Percentiles rank a stretch among this genome's conserved stretches.
Conservation (phyloP, 2,329 filamentous ascomycete species). For the Fulvia fulva region DNA sequence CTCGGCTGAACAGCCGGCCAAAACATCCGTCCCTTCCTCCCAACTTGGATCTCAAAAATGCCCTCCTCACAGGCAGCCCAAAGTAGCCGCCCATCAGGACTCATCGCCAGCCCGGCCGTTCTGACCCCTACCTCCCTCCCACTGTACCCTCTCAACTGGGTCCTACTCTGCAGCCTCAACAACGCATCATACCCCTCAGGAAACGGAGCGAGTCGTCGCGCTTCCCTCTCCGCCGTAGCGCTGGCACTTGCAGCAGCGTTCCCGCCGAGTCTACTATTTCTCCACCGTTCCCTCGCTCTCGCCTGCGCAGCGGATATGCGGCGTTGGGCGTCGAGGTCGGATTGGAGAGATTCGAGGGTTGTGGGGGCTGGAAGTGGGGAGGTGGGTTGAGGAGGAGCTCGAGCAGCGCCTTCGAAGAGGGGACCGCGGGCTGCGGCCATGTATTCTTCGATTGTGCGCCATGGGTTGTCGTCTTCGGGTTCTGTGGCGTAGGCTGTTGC, state of each 20-base stretch:
- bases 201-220: slow-evolving; percentile 17
- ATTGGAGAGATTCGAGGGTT: slow-evolving; percentile 13
- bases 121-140: slow-evolving; percentile 36
- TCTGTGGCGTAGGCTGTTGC: slow-evolving; percentile 30
- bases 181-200: slow-evolving; percentile 27
- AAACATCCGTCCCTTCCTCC: slow-evolving; percentile 57
- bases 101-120: slow-evolving; percentile 48
- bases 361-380: slow-evolving; percentile 17
- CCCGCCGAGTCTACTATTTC: slow-evolving; percentile 9
- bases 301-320: slow-evolving; percentile 15
- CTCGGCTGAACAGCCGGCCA: slow-evolving; percentile 37
- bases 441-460: slow-evolving; percentile 47
- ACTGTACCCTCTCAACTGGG: slow-evolving; percentile 14
- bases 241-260: slow-evolving; percentile 1
- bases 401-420: slow-evolving; percentile 31
- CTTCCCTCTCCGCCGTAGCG: slow-evolving; percentile 12
- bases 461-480: slow-evolving; percentile 38
- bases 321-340: slow-evolving; percentile 17
- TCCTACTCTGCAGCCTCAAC: slow-evolving; percentile 10
- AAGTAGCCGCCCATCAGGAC: slow-evolving; percentile 44
- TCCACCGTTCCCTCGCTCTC: slow-evolving; percentile 19
- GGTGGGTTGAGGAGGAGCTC: slow-evolving; percentile 19
- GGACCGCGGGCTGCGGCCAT: slow-evolving; percentile 35
- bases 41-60: slow-evolving; percentile 69
- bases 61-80: slow-evolving; percentile 60